A percentile compares a stretch with the other conserved stretches of the same genome.
Conservation (phyloP, 2,329 filamentous ascomycete genomes). For the Venturia oleaginea region DNA sequence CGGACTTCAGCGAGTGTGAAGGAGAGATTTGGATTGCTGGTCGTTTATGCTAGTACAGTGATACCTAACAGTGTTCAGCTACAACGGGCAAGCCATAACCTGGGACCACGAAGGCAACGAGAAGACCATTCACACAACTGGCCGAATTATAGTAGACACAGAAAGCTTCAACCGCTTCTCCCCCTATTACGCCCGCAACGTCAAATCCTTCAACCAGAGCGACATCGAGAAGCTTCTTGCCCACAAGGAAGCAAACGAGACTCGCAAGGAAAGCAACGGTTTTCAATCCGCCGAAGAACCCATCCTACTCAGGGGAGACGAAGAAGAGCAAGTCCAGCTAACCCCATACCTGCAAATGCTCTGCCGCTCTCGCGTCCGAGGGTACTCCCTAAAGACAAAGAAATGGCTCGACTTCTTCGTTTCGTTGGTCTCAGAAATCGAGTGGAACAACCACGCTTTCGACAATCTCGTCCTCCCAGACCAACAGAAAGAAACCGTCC, state of each 20-base stretch:
- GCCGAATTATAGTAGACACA: conserved; percentile 44
- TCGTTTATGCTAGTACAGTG: too few species aligned
- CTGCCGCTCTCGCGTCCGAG: conserved; percentile 20
- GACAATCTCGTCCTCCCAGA: conserved; percentile 39
- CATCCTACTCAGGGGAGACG: not conserved
- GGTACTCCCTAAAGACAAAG: conserved; percentile 40
- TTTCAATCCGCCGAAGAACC: not conserved
- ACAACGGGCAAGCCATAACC: conserved; percentile 3
- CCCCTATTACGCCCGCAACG: conserved; percentile 9
- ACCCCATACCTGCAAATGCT: conserved; percentile 16
- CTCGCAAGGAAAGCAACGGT: not conserved
- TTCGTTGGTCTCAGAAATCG: conserved; percentile 32
- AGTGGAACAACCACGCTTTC: conserved; percentile 38
- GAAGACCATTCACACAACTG: conserved; percentile 25
- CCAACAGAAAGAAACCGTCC: conserved; percentile 39
- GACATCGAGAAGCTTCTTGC: not conserved
- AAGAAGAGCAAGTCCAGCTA: not conserved
- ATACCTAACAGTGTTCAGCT: not conserved
- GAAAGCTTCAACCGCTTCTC: conserved; percentile 28
- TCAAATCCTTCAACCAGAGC: not conserved
- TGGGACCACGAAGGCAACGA: conserved; percentile 7
- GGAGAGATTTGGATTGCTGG: too few species aligned
- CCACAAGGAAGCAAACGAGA: conserved; percentile 3
- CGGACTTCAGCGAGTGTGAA: too few species aligned
- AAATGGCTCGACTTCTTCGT: conserved; percentile 32